Evolutionary conservation across 192 early-diverging fungal species (phyloP), one percentile per base, ranked within the genome.

Genomic region (Backusella mclennaniae): DNA sequence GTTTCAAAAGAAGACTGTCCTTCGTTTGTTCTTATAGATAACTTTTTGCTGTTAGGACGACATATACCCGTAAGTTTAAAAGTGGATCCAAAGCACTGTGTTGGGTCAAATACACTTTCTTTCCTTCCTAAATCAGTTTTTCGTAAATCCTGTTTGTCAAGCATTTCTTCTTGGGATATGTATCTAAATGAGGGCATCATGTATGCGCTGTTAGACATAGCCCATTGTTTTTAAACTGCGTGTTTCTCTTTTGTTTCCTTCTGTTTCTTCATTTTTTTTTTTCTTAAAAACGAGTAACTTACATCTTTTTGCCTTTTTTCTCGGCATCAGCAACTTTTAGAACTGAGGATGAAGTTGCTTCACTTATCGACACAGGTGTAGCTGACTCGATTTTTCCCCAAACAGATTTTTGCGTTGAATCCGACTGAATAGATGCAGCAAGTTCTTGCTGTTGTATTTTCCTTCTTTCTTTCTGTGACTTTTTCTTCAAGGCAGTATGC

Each of bases 301-400:
- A 78, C 77, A 78, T 73, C 68, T 78, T 78, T 44, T 67, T 75
- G 23, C 63, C 73, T 42, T 71, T 78, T 63, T 42, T 38, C 36
- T 73, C 71, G 21, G 23, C 1, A 21, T 71, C 75, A 21, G 12
- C 33, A 17, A 35, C 23, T 36, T 46, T 17, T 44, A 35, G 11
- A 8, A 49, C 26, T 1, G 19, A 56, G 8, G 46, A 44, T 26
- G 31, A 21, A 49, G n/a, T 29, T 39, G 23, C 33, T 69, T 63
- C 56, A n/a, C 11, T 63, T 29, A 63, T 63, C 56, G n/a, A 36
- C 23, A 69, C 33, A 35, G 75, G 52, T 19, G 31, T 35, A 11
- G 31, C 44, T n/a, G 38, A 26, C 35, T 74, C 66, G 26, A 74
- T 29, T 53, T 78, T 82, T n/a, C 80, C 80, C 80, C 80, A 82